These are phyloP conservation scores for Acidomyces sp. DNA, from an alignment of 495 filamentous ascomycete genomes.

Conservation along the genomic window DNA sequence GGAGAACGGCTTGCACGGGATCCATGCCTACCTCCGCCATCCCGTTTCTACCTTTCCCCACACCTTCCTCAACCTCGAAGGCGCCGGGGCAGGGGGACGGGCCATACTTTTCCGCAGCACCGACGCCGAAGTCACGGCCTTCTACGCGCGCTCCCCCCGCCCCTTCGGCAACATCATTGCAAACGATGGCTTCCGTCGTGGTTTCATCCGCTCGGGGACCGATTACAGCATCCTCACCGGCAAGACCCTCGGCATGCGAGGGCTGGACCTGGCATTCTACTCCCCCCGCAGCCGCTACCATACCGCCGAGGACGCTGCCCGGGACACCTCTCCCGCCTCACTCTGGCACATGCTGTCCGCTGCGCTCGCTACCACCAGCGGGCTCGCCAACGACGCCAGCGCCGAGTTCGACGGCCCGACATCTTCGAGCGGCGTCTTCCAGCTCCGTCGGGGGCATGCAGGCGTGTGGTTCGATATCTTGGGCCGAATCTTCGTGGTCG, in stretches of 20 bases:
- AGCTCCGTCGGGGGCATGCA: constrained; percentile 51
- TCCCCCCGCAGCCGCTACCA: constrained; percentile 80
- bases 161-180: constrained; percentile 75
- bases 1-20: constrained; percentile 86
- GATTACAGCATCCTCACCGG: constrained; percentile 78
- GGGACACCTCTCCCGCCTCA: constrained; percentile 49
- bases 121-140: constrained; percentile 71
- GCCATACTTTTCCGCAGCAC: constrained; percentile 77
- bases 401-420: constrained; percentile 50
- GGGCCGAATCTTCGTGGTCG: constrained; percentile 65
- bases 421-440: constrained; percentile 47
- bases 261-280: constrained; percentile 84
- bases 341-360: constrained; percentile 91
- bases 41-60: constrained; percentile 64
- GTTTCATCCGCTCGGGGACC: constrained; percentile 68
- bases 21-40: constrained; percentile 70
- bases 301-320: constrained; percentile 75
- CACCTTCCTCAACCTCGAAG: constrained; percentile 88
- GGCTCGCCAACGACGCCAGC: constrained; percentile 56
- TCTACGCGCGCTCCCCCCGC: constrained; percentile 54
- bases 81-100: constrained; percentile 83
- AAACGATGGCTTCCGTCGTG: constrained; percentile 68
- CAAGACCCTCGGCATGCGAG: constrained; percentile 69
- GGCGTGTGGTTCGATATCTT: constrained; percentile 95
- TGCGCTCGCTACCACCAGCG: constrained; percentile 56